Evolutionary conservation across 805 yeast genomes (phyloP).

Genomic region (Sungouiella thailandica): DNA sequence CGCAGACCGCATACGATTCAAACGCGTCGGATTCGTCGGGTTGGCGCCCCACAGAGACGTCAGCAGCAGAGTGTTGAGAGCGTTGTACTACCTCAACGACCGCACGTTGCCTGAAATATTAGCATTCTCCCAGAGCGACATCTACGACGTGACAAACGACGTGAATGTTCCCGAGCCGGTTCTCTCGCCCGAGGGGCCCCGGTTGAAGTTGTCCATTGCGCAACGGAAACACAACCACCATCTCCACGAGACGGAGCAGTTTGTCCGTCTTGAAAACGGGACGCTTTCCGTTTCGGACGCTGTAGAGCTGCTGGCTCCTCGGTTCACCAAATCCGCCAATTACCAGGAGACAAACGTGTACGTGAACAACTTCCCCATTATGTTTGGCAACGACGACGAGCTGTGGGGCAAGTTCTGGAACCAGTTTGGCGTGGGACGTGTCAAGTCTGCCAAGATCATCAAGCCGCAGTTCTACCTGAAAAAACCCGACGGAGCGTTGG

Average conservation of each 20-base stretch:
- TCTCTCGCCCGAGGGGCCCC: background rate
- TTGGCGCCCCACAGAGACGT: conserved; percentile 25
- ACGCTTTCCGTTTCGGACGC: conserved; percentile 1
- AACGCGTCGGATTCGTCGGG: conserved; percentile 43
- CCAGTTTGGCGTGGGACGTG: conserved; percentile 29
- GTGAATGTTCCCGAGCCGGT: conserved; percentile 3
- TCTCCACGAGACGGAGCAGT: conserved; percentile 10
- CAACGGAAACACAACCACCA: conserved; percentile 35
- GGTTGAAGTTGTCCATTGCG: conserved; percentile 24
- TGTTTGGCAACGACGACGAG: conserved; percentile 50
- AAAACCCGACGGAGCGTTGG: conserved; percentile 7
- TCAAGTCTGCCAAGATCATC: conserved; percentile 38
- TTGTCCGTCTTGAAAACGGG: background rate
- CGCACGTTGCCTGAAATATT: conserved; percentile 44
- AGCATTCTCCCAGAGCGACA: conserved; percentile 26
- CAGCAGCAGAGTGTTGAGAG: conserved; percentile 45
- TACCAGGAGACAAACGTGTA: conserved; percentile 70
- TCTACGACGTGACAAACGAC: conserved; percentile 18
- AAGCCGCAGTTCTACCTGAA: conserved; percentile 35
- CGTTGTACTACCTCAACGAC: conserved; percentile 46
- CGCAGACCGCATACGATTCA: too few species aligned
- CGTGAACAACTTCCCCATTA: conserved; percentile 56
- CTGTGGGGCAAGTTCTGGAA: conserved; percentile 36
- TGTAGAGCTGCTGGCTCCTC: too few species aligned
- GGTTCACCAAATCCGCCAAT: conserved; percentile 22